These are phyloP conservation scores for Pichia sp. DNA, from an alignment of 1,139 yeast species.

Conservation along the genomic window DNA sequence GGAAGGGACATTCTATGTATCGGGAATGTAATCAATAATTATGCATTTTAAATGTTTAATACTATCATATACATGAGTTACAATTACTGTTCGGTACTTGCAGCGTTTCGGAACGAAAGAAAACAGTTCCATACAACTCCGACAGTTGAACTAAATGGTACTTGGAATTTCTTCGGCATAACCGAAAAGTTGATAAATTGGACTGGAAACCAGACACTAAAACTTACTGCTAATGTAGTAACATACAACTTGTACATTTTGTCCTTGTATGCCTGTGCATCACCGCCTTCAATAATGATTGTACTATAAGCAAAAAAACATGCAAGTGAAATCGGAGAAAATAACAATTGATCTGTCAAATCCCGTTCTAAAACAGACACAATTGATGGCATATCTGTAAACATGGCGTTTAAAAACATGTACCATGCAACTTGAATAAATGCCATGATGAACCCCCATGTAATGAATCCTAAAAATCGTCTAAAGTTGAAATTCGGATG, in stretches of 20 bases:
- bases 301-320: constrained; percentile 83
- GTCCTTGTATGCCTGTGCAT: constrained; percentile 52
- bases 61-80: too few species aligned
- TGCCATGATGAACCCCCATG: constrained; percentile 83
- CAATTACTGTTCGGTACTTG: too few species aligned
- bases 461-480: constrained; percentile 72
- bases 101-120: constrained; percentile 64
- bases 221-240: constrained; percentile 72
- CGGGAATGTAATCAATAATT: too few species aligned
- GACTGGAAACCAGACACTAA: constrained; percentile 90
- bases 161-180: constrained; percentile 76
- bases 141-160: constrained; percentile 86
- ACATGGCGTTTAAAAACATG: constrained; percentile 66
- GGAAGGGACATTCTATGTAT: too few species aligned
- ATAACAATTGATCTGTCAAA: constrained; percentile 81
- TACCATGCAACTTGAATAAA: constrained; percentile 90
- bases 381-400: constrained; percentile 73
- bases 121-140: constrained; percentile 92
- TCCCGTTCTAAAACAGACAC: constrained; percentile 82
- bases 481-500: constrained; percentile 49
- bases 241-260: constrained; percentile 65
- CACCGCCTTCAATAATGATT: constrained; percentile 71
- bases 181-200: constrained; percentile 82
- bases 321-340: constrained; percentile 78
- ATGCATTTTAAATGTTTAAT: too few species aligned